These are phyloP conservation scores for Penicillium sclerotigenum DNA, from an alignment of 2,329 filamentous ascomycete genomes.

Conservation along the genomic window DNA sequence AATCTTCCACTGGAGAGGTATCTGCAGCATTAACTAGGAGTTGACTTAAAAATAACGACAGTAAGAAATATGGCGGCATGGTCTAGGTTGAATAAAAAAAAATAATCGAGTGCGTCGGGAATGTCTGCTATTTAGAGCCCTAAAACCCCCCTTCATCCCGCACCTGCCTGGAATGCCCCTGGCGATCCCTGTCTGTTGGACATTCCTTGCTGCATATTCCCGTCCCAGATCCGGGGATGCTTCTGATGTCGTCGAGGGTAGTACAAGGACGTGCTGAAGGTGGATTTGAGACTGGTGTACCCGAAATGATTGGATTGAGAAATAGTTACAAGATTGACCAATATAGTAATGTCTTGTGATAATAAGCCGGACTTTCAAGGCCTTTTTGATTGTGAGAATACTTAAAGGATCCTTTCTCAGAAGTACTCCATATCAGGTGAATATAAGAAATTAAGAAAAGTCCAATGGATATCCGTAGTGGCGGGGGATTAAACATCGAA, in stretches of 20 bases:
- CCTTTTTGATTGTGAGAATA: not conserved
- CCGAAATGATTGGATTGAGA: not conserved
- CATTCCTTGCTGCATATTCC: not conserved
- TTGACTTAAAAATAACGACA: conserved; percentile 12
- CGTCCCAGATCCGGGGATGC: not conserved
- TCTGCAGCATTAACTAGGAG: conserved; percentile 12
- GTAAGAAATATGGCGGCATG: conserved; percentile 12
- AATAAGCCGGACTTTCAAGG: not conserved
- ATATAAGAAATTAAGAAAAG: too few species aligned
- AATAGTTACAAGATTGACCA: not conserved
- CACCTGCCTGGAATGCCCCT: conserved; percentile 2
- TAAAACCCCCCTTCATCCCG: not conserved
- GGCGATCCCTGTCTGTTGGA: not conserved
- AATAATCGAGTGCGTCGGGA: not conserved
- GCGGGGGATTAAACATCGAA: too few species aligned
- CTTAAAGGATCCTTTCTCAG: not conserved
- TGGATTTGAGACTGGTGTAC: not conserved
- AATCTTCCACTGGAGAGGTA: conserved; percentile 21
- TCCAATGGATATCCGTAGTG: too few species aligned
- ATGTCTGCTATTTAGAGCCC: not conserved
- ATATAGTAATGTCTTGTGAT: not conserved
- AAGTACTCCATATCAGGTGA: too few species aligned
- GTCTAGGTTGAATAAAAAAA: not conserved
- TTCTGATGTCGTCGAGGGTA: not conserved
- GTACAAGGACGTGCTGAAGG: not conserved